These are phyloP conservation scores for Phytopythium helicoides DNA, from an alignment of 352 stramenopile genomes.

Conservation along the genomic window DNA sequence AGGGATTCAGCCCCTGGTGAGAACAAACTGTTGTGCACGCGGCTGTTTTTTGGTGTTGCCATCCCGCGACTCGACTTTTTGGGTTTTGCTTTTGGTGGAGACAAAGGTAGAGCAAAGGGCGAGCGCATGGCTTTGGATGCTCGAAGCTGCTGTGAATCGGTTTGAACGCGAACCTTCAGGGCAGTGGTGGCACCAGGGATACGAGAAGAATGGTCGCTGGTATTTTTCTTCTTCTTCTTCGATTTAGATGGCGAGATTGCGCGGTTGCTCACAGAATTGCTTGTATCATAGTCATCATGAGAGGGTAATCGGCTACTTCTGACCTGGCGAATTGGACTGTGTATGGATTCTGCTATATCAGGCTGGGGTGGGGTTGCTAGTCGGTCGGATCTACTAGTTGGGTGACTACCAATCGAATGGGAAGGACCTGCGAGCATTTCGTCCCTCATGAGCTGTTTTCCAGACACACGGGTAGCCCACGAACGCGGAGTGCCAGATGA, in stretches of 20 bases:
- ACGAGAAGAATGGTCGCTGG: not conserved
- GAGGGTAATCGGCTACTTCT: slow-evolving; percentile 10
- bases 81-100: slow-evolving; percentile 15
- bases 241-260: not conserved
- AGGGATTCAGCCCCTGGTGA: slow-evolving; percentile 35
- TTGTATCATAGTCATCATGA: slow-evolving; percentile 10
- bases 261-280: slow-evolving; percentile 7
- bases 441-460: slow-evolving; percentile 21
- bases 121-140: slow-evolving; percentile 31
- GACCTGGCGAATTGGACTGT: not conserved
- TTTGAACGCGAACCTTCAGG: slow-evolving; percentile 45
- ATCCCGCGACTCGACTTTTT: slow-evolving; percentile 23
- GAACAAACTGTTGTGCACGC: slow-evolving; percentile 6
- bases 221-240: slow-evolving; percentile 39
- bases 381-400: slow-evolving; percentile 27
- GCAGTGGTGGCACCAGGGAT: slow-evolving; percentile 5
- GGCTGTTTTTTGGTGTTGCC: slow-evolving; percentile 15
- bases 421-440: slow-evolving; percentile 16
- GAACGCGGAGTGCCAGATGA: slow-evolving; percentile 20
- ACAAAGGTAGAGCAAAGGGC: slow-evolving; percentile 25
- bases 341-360: not conserved
- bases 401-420: not conserved
- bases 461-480: slow-evolving; percentile 30
- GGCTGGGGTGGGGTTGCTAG: not conserved
- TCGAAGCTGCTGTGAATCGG: slow-evolving; percentile 31